Percentiles rank a stretch among this genome's conserved stretches.
Conservation (phyloP, 208 protist species). For the Leptomonas seymouri region DNA sequence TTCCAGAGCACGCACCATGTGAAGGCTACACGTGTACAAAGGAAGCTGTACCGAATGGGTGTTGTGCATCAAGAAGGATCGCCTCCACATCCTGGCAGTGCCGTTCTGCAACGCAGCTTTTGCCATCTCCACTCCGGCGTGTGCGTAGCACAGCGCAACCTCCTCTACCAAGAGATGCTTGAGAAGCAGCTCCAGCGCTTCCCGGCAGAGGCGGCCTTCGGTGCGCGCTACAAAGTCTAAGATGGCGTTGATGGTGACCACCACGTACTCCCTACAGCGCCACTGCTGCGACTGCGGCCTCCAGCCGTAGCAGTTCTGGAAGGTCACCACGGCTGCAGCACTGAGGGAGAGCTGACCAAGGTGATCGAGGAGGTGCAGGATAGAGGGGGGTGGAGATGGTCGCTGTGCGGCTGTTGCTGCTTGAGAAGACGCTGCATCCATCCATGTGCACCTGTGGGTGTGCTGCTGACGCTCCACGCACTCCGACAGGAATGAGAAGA, state of each 20-base stretch:
- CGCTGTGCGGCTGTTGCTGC: neutral
- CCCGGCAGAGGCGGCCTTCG: conserved; percentile 21
- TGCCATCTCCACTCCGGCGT: conserved; percentile 25
- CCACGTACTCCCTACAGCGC: conserved; percentile 24
- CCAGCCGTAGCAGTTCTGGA: conserved; percentile 64
- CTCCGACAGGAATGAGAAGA: conserved; percentile 69
- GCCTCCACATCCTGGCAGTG: conserved; percentile 50
- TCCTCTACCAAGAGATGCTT: conserved; percentile 27
- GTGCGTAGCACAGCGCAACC: conserved; percentile 35
- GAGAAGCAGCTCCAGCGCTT: conserved; percentile 27
- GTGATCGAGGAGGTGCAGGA: conserved; percentile 7
- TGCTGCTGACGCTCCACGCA: conserved; percentile 32
- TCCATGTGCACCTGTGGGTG: conserved; percentile 2
- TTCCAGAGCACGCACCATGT: conserved; percentile 60
- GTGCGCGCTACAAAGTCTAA: conserved; percentile 37
- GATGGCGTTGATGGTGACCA: conserved; percentile 43
- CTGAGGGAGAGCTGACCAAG: conserved; percentile 22
- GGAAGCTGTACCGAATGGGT: neutral
- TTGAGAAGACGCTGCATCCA: neutral
- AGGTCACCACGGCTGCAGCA: conserved; percentile 39
- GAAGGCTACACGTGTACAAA: conserved; percentile 33
- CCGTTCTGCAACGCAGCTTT: conserved; percentile 38
- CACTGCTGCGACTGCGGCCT: conserved; percentile 27
- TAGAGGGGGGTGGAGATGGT: conserved; percentile 2
- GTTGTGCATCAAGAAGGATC: conserved; percentile 38